A percentile compares a stretch with the other conserved stretches of the same genome.
Conservation (phyloP, 805 yeast genomes). For the Candida qinlingensis region DNA sequence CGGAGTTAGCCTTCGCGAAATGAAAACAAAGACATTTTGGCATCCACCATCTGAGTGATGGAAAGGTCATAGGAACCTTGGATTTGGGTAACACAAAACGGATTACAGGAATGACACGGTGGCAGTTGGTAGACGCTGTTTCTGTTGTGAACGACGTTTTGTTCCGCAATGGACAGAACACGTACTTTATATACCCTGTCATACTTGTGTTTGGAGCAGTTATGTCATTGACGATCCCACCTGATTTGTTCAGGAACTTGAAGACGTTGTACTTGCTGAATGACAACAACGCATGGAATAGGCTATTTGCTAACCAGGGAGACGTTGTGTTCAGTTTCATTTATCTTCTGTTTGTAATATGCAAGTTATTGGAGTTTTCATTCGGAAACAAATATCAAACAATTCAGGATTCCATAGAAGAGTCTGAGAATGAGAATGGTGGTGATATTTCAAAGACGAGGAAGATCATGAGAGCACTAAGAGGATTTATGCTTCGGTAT, state of each 20-base stretch:
- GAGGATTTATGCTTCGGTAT: conserved; percentile 2
- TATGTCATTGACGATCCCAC: conserved; percentile 4
- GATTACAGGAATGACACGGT: neutral
- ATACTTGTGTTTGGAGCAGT: conserved; percentile 6
- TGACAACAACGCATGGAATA: conserved; percentile 13
- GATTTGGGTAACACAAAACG: too few relatives aligned
- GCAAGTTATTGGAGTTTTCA: conserved; percentile 1
- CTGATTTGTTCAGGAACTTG: conserved; percentile 5
- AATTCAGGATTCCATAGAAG: neutral
- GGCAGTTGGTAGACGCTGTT: conserved; percentile 1
- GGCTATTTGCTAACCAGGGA: conserved; percentile 17
- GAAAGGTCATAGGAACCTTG: too few relatives aligned
- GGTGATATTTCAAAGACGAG: neutral
- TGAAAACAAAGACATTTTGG: too few relatives aligned
- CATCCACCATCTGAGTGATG: too few relatives aligned
- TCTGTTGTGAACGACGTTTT: neutral
- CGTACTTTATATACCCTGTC: conserved; percentile 7
- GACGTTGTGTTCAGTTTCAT: conserved; percentile 9
- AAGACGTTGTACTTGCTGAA: conserved; percentile 8
- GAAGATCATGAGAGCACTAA: neutral
- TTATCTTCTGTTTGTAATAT: conserved; percentile 5
- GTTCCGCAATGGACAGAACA: conserved; percentile 4
- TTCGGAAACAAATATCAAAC: conserved; percentile 3
- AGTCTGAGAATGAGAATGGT: neutral
- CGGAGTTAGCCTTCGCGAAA: too few relatives aligned